Conservation (phyloP, 2,329 filamentous ascomycete genomes). For the Coniochaeta hoffmannii region DNA sequence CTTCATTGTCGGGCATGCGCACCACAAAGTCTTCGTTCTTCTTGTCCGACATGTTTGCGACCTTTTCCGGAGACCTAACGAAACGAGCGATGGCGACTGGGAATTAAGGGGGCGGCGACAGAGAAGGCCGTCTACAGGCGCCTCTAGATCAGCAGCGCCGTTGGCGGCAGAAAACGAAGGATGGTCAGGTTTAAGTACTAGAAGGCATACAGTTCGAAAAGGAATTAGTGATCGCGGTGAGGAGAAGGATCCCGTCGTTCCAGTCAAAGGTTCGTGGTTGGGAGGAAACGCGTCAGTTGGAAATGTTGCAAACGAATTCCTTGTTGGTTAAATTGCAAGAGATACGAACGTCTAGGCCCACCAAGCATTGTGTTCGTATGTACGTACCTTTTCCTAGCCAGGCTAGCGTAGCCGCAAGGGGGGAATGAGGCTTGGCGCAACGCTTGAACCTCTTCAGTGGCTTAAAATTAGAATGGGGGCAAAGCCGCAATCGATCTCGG, state of each 20-base stretch:
- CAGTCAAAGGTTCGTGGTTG: background rate
- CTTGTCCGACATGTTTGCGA: conserved; percentile 68
- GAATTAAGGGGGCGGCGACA: background rate
- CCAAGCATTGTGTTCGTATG: no score
- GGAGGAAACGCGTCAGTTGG: background rate
- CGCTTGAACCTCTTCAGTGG: background rate
- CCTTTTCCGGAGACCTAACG: background rate
- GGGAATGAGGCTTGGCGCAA: background rate
- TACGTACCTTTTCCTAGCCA: no score
- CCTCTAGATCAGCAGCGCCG: background rate
- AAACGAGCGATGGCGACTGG: conserved; percentile 9
- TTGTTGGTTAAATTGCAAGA: background rate
- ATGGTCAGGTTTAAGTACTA: background rate
- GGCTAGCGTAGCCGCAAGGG: background rate
- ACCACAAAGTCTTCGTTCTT: conserved; percentile 78
- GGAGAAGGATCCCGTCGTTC: background rate
- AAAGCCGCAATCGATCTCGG: background rate
- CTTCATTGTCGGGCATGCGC: conserved; percentile 55
- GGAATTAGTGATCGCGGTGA: background rate
- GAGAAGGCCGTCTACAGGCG: background rate
- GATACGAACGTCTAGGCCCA: background rate
- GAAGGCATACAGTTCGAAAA: background rate
- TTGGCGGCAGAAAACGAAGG: background rate
- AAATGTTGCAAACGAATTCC: conserved; percentile 1
- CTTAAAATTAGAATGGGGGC: background rate